Conservation (phyloP, 202 grass and related monocot genomes). For the Setaria viridis region DNA sequence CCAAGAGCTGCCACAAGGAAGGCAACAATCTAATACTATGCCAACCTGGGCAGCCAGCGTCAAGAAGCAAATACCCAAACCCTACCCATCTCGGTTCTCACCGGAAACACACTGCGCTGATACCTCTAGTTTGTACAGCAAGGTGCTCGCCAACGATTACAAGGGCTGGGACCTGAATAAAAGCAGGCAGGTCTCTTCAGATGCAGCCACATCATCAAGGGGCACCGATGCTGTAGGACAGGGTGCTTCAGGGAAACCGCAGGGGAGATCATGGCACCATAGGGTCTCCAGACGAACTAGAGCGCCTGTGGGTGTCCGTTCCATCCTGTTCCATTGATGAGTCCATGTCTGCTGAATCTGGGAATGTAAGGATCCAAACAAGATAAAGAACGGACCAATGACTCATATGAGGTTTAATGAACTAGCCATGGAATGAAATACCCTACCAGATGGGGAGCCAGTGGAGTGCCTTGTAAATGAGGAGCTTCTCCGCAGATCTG, state of each 20-base stretch:
- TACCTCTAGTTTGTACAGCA: constrained; percentile 49
- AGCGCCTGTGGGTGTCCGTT: constrained; percentile 52
- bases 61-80: constrained; percentile 39
- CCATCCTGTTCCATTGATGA: constrained; percentile 51
- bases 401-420: constrained; percentile 23
- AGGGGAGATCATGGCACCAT: constrained; percentile 61
- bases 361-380: constrained; percentile 35
- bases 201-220: constrained; percentile 51
- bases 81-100: constrained; percentile 22
- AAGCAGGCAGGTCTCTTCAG: constrained; percentile 56
- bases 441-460: constrained; percentile 65
- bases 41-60: constrained; percentile 78
- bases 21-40: constrained; percentile 65
- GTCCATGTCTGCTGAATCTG: constrained; percentile 60
- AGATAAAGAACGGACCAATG: constrained; percentile 32
- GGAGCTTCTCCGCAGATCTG: constrained; percentile 70
- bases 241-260: neutral
- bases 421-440: constrained; percentile 26
- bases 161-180: constrained; percentile 58
- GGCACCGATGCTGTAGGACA: constrained; percentile 19
- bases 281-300: constrained; percentile 51
- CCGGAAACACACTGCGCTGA: constrained; percentile 9
- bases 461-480: constrained; percentile 60
- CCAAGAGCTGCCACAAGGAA: constrained; percentile 77
- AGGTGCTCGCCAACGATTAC: constrained; percentile 38